phyloP scores from a whole-genome alignment of 1,284 basidiomycete genomes.

The Tilletia setariae region DNA sequence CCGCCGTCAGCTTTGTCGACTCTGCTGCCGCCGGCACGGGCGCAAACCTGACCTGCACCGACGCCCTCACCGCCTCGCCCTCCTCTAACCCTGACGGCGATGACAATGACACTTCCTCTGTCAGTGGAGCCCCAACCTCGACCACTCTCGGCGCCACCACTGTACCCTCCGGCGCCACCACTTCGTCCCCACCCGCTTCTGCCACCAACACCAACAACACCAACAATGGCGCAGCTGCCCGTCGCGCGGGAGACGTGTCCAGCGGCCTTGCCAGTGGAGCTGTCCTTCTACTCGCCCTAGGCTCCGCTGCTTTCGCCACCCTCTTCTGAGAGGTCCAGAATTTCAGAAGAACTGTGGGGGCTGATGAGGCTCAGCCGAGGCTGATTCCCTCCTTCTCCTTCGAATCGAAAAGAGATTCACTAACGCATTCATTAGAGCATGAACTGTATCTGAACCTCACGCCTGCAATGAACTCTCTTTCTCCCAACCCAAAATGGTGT shows the following conservation, averaged over 20 bases:
- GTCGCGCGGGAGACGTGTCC: background rate
- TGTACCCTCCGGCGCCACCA: background rate
- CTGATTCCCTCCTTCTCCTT: too few relatives aligned
- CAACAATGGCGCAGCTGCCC: background rate
- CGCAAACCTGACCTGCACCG: constrained; percentile 24
- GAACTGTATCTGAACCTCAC: too few relatives aligned
- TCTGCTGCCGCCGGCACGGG: constrained; percentile 21
- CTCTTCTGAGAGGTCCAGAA: constrained; percentile 1
- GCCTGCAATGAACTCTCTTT: too few relatives aligned
- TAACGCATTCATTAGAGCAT: too few relatives aligned
- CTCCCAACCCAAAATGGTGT: too few relatives aligned
- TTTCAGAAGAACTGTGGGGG: background rate
- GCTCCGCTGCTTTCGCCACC: background rate
- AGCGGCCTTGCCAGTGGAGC: background rate
- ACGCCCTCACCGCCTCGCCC: constrained; percentile 19
- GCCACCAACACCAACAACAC: background rate
- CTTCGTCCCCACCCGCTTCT: background rate
- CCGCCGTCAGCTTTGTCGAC: constrained; percentile 25
- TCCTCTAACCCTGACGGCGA: background rate
- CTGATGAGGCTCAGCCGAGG: too few relatives aligned
- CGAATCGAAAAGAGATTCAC: too few relatives aligned
- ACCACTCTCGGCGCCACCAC: background rate
- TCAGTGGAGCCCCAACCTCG: background rate
- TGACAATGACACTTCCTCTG: background rate
- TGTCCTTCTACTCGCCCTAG: background rate